Percentiles rank a stretch among this genome's conserved stretches.
These are phyloP conservation scores for Fagus crenata DNA, from an alignment of 306 rosid species.

Conservation along the genomic window DNA sequence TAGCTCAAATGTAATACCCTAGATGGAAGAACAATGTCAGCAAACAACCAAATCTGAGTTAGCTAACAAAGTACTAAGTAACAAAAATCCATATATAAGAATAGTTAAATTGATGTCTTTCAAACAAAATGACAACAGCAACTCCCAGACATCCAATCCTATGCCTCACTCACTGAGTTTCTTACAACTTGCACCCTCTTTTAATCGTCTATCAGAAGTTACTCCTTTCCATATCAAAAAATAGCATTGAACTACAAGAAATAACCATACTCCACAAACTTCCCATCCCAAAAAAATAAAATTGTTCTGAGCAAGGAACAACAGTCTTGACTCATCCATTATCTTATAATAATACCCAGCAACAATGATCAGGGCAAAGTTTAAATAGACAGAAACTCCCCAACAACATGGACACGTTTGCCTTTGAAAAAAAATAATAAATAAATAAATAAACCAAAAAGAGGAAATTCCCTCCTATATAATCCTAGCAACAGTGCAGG, in stretches of 20 bases:
- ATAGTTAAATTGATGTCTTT: background rate
- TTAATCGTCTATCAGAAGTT: background rate
- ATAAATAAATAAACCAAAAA: background rate
- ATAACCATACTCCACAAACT: background rate
- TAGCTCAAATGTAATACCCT: constrained; percentile 80
- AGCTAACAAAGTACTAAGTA: background rate
- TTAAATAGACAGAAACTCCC: too few species aligned
- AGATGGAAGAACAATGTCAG: constrained; percentile 9
- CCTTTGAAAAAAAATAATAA: background rate
- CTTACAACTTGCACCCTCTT: background rate
- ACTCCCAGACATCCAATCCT: background rate
- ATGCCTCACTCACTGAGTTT: background rate
- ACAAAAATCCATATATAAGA: background rate
- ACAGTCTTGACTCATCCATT: background rate
- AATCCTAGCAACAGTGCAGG: background rate
- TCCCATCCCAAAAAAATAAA: background rate
- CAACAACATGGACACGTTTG: background rate
- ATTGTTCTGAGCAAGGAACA: background rate
- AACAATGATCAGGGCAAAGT: background rate
- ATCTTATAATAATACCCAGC: background rate
- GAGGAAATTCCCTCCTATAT: background rate
- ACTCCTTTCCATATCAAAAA: background rate
- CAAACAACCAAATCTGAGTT: background rate
- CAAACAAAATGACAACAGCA: background rate
- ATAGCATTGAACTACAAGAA: background rate